Evolutionary conservation across 257 asterid species (phyloP).

Genomic region (Ehretia macrophylla): DNA sequence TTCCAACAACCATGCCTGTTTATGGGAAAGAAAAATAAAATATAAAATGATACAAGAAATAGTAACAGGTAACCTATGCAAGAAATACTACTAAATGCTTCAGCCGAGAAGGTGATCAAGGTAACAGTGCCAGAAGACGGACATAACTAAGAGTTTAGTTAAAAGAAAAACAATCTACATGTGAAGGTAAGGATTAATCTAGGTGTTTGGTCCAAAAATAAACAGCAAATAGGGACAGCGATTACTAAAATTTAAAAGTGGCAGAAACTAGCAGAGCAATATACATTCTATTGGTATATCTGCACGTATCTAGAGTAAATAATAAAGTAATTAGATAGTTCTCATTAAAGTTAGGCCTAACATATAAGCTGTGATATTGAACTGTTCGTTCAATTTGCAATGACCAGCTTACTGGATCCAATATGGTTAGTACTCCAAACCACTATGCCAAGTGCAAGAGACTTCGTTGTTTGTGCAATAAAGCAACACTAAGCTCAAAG

Average conservation of each 20-base stretch:
- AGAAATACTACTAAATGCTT: background rate
- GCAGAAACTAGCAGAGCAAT: too few species aligned
- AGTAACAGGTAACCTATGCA: background rate
- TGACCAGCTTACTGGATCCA: background rate
- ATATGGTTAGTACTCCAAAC: background rate
- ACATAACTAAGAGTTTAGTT: background rate
- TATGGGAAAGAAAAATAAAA: conserved; percentile 1
- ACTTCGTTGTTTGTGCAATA: background rate
- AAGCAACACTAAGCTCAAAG: background rate
- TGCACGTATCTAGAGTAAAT: too few species aligned
- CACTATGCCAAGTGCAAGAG: background rate
- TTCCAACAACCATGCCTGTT: conserved; percentile 82
- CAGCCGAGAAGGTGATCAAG: background rate
- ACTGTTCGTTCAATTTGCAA: too few species aligned
- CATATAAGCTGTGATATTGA: too few species aligned
- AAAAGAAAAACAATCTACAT: background rate
- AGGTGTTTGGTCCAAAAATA: too few species aligned
- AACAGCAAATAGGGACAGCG: too few species aligned
- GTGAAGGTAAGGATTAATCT: too few species aligned
- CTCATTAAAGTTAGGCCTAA: too few species aligned
- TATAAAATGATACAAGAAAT: background rate
- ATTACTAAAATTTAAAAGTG: too few species aligned
- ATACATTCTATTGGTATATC: too few species aligned
- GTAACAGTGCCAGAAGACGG: background rate
- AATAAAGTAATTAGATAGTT: too few species aligned